A percentile compares a stretch with the other conserved stretches of the same genome.
Conservation (phyloP, 345 rosid species). For the Eucalyptus urophylla region DNA sequence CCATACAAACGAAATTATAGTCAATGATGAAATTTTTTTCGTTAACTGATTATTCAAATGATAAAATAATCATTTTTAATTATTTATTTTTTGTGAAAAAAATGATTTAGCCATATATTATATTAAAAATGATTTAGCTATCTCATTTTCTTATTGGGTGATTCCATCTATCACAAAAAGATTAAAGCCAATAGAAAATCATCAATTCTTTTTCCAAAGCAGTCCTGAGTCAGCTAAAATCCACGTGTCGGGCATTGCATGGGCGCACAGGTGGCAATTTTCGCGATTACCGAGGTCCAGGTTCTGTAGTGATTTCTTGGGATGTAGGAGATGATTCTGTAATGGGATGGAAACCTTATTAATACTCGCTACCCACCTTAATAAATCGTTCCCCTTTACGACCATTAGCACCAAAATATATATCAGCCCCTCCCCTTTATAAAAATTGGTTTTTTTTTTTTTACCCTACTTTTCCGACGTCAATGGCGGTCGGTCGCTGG, state of each 20-base stretch:
- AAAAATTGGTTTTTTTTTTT: not conserved
- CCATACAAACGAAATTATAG: not conserved
- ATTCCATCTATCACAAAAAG: not conserved
- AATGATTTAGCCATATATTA: no score
- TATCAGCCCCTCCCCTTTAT: not conserved
- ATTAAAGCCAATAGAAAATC: not conserved
- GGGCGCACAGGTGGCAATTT: not conserved
- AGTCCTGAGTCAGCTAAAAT: accelerated
- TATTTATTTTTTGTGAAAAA: not conserved
- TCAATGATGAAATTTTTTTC: not conserved
- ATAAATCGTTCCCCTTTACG: not conserved
- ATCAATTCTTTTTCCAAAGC: not conserved
- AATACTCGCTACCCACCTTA: not conserved
- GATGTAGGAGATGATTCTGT: not conserved
- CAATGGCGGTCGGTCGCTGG: not conserved
- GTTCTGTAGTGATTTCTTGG: not conserved
- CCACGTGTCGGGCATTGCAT: not conserved
- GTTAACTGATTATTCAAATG: accelerated
- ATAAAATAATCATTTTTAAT: not conserved
- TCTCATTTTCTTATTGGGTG: not conserved
- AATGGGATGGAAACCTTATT: not conserved
- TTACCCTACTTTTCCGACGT: not conserved
- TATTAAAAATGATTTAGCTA: no score
- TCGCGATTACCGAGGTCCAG: not conserved
- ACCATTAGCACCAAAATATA: not conserved